Conservation (phyloP, 805 yeast species). For the Tetrapisispora namnaoensis region DNA sequence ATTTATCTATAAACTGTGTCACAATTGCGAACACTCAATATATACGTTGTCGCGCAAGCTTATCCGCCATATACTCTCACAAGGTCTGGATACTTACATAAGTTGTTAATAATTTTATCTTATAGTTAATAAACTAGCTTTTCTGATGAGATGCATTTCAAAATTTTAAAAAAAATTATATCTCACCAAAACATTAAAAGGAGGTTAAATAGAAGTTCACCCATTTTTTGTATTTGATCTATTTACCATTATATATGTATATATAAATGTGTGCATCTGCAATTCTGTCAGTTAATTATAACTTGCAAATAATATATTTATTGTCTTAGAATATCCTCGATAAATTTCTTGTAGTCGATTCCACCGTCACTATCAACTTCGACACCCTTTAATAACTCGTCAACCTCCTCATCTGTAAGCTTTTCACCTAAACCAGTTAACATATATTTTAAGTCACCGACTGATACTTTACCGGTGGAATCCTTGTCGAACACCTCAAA, state of each 20-base stretch:
- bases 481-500: constrained; percentile 98
- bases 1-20: too few relatives aligned
- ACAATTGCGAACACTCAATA: too few relatives aligned
- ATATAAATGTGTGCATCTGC: neutral
- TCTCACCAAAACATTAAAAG: too few relatives aligned
- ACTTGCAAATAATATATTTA: constrained; percentile 25
- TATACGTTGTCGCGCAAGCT: too few relatives aligned
- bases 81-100: too few relatives aligned
- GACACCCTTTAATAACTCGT: constrained; percentile 91
- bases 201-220: too few relatives aligned
- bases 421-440: constrained; percentile 95
- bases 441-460: constrained; percentile 92
- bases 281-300: neutral
- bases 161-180: too few relatives aligned
- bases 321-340: constrained; percentile 86
- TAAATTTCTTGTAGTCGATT: constrained; percentile 90
- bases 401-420: constrained; percentile 82
- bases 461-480: constrained; percentile 89
- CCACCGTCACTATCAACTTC: constrained; percentile 88
- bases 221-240: neutral
- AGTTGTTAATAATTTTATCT: too few relatives aligned
- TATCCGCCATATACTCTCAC: too few relatives aligned
- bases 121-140: too few relatives aligned
- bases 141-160: too few relatives aligned
- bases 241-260: neutral